Conservation (phyloP, 805 yeast genomes). For the Barnettozyma salicaria region DNA sequence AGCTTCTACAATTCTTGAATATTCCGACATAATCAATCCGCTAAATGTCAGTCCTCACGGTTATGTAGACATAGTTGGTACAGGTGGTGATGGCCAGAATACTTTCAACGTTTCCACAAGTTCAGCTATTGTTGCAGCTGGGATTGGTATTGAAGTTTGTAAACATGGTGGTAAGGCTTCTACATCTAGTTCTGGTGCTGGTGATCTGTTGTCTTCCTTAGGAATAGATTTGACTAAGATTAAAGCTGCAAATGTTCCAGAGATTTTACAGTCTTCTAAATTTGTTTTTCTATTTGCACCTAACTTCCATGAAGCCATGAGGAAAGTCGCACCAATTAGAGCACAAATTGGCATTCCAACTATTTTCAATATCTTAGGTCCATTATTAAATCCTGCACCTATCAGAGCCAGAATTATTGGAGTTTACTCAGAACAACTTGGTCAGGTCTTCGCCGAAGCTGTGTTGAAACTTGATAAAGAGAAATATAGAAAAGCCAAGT, state of each 20-base stretch:
- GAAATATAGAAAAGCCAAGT: slow-evolving; percentile 38
- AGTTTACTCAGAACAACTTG: slow-evolving; percentile 74
- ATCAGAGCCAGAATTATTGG: slow-evolving; percentile 79
- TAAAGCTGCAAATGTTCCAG: slow-evolving; percentile 53
- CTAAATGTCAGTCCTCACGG: slow-evolving; percentile 41
- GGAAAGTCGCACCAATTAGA: slow-evolving; percentile 71
- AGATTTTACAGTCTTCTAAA: slow-evolving; percentile 40
- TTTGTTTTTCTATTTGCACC: slow-evolving; percentile 86
- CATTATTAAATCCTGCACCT: slow-evolving; percentile 87
- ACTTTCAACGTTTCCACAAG: slow-evolving; percentile 96
- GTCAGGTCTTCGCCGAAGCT: slow-evolving; percentile 79
- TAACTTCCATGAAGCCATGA: slow-evolving; percentile 90
- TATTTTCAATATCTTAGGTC: slow-evolving; percentile 91
- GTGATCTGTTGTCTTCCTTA: slow-evolving; percentile 74
- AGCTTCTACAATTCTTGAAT: slow-evolving; percentile 64
- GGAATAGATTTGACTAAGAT: slow-evolving; percentile 80
- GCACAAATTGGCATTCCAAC: slow-evolving; percentile 82
- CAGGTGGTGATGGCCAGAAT: slow-evolving; percentile 98
- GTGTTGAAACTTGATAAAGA: slow-evolving; percentile 54
- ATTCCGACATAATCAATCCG: slow-evolving; percentile 49
- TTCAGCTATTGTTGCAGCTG: slow-evolving; percentile 90
- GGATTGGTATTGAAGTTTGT: slow-evolving; percentile 72
- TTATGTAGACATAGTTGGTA: slow-evolving; percentile 88
- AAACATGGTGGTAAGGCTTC: slow-evolving; percentile 98
- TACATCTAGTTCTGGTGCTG: slow-evolving; percentile 89